These are phyloP conservation scores for Aureobasidium uvarum DNA, from an alignment of 2,329 filamentous ascomycete genomes.

Conservation along the genomic window DNA sequence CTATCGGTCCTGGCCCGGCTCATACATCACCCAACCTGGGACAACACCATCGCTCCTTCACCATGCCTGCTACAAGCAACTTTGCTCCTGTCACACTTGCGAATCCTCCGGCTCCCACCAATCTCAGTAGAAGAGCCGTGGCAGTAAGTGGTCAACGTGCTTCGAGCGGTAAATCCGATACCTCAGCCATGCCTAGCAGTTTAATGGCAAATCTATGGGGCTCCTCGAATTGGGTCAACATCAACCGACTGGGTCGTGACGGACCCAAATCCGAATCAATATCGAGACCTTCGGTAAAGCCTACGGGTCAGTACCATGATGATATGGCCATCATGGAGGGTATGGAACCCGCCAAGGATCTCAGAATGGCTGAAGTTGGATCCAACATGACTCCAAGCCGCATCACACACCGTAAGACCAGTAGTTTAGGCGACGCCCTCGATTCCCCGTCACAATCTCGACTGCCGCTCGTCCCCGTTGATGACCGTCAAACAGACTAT, in stretches of 20 bases:
- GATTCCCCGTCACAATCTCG: slow-evolving; percentile 18
- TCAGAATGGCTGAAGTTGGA: slow-evolving; percentile 28
- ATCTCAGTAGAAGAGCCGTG: slow-evolving; percentile 81
- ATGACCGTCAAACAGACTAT: slow-evolving; percentile 71
- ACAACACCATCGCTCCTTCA: slow-evolving; percentile 34
- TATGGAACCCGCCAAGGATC: slow-evolving; percentile 27
- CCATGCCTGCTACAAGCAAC: slow-evolving; percentile 56
- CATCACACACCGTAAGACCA: slow-evolving; percentile 53
- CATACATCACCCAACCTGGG: slow-evolving; percentile 28
- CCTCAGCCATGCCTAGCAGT: slow-evolving; percentile 73
- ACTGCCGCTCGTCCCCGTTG: slow-evolving; percentile 37
- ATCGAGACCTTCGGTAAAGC: slow-evolving; percentile 19
- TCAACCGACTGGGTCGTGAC: slow-evolving; percentile 60
- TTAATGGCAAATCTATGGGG: slow-evolving; percentile 95
- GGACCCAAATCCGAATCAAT: slow-evolving; percentile 43
- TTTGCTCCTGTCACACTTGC: slow-evolving; percentile 81
- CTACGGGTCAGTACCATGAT: slow-evolving; percentile 31
- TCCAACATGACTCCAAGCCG: slow-evolving; percentile 30
- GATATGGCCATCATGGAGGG: slow-evolving; percentile 38
- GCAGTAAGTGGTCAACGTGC: slow-evolving; percentile 74
- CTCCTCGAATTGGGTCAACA: slow-evolving; percentile 73
- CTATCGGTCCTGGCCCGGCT: slow-evolving; percentile 52
- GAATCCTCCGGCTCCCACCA: slow-evolving; percentile 78
- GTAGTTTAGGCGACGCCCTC: slow-evolving; percentile 41
- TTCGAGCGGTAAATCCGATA: slow-evolving; percentile 57